Evolutionary conservation across 2,329 filamentous ascomycete species (phyloP).

Genomic region (Fusarium phyllophilum): DNA sequence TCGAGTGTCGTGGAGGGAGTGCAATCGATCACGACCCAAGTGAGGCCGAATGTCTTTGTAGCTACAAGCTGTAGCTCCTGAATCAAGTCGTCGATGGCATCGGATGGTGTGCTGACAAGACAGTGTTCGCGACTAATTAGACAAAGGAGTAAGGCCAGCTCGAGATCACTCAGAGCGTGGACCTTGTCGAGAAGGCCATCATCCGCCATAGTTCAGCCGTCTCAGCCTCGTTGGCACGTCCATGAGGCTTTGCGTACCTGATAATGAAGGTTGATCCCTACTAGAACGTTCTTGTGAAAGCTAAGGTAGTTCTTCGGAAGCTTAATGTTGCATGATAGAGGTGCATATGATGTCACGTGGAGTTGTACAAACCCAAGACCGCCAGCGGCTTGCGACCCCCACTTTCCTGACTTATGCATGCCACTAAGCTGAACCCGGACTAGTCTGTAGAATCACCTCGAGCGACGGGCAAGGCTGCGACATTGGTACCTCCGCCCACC

Average conservation of each 20-base stretch:
- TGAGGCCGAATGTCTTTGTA: slow-evolving; percentile 76
- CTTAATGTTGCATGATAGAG: slow-evolving; percentile 38
- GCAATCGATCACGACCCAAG: slow-evolving; percentile 77
- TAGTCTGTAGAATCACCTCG: slow-evolving; percentile 39
- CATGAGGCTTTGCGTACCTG: slow-evolving; percentile 39
- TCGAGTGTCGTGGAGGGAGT: slow-evolving; percentile 78
- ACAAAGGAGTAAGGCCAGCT: slow-evolving; percentile 85
- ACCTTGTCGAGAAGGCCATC: slow-evolving; percentile 73
- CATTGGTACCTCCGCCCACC: slow-evolving; percentile 38
- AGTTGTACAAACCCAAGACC: slow-evolving; percentile 33
- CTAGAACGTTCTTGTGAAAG: slow-evolving; percentile 11
- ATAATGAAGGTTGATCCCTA: slow-evolving; percentile 6
- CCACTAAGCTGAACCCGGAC: slow-evolving; percentile 28
- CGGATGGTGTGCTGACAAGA: slow-evolving; percentile 78
- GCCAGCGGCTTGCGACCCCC: slow-evolving; percentile 1
- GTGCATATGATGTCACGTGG: slow-evolving; percentile 47
- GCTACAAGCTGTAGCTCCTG: slow-evolving; percentile 79
- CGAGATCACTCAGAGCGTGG: slow-evolving; percentile 84
- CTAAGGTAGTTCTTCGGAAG: slow-evolving; percentile 12
- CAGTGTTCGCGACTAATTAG: slow-evolving; percentile 87
- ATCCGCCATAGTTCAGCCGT: slow-evolving; percentile 65
- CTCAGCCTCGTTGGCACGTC: slow-evolving; percentile 32
- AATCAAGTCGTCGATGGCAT: slow-evolving; percentile 73
- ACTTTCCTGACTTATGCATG: slow-evolving; percentile 41
- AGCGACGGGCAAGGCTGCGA: slow-evolving; percentile 46